phyloP scores from a whole-genome alignment of 345 rosid species.

The Salix purpurea region DNA sequence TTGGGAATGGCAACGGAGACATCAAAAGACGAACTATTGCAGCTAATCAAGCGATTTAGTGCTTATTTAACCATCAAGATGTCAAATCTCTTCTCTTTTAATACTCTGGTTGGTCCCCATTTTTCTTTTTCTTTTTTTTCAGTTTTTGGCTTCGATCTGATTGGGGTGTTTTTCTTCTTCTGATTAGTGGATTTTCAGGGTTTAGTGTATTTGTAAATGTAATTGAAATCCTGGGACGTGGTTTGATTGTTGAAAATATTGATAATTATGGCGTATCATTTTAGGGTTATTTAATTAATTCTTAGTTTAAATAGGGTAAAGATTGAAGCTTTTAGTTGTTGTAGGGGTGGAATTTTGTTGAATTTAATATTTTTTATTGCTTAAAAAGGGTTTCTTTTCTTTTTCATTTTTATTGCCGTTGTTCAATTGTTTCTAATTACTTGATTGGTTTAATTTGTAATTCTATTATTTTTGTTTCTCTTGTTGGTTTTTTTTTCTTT shows the following conservation, averaged over 20 bases:
- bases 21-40: slow-evolving; percentile 72
- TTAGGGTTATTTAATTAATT: background rate
- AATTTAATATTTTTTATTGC: background rate
- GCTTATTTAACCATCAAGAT: slow-evolving; percentile 70
- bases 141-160: background rate
- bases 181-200: background rate
- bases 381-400: background rate
- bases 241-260: background rate
- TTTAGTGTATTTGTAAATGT: background rate
- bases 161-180: background rate
- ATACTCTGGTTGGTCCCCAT: slow-evolving; percentile 47
- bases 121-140: background rate
- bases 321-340: background rate
- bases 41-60: slow-evolving; percentile 84
- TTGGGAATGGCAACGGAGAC: slow-evolving; percentile 22
- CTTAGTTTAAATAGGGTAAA: background rate
- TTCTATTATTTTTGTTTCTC: background rate
- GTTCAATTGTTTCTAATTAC: background rate
- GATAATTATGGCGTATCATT: background rate
- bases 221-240: background rate
- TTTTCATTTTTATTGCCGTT: no score
- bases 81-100: slow-evolving; percentile 59
- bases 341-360: background rate
- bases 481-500: background rate
- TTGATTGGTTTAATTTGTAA: background rate